phyloP scores from a whole-genome alignment of 2,329 filamentous ascomycete genomes.

The Mycocentrospora acerina region DNA sequence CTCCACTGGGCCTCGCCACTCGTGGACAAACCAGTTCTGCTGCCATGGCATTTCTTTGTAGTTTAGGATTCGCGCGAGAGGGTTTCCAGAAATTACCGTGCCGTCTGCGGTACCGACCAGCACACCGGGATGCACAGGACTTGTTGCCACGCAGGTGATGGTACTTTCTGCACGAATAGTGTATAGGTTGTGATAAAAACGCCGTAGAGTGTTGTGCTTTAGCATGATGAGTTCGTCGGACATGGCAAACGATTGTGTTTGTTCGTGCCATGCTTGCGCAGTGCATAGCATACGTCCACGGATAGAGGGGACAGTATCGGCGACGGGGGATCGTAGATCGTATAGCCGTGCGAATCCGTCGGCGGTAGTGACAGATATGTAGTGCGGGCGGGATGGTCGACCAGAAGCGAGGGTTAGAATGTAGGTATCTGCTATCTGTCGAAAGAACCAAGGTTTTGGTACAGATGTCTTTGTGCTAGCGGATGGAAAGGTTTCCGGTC shows the following conservation, averaged over 20 bases:
- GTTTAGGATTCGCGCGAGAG: conserved; percentile 53
- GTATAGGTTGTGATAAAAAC: conserved; percentile 52
- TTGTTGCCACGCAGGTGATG: conserved; percentile 49
- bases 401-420: conserved; percentile 51
- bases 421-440: conserved; percentile 49
- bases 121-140: conserved; percentile 57
- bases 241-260: conserved; percentile 55
- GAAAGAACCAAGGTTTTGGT: conserved; percentile 47
- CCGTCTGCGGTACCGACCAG: conserved; percentile 57
- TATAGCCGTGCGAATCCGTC: conserved; percentile 58
- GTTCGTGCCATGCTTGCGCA: conserved; percentile 57
- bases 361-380: conserved; percentile 55
- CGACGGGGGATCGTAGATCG: conserved; percentile 52
- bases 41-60: conserved; percentile 54
- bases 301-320: conserved; percentile 48
- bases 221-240: conserved; percentile 58
- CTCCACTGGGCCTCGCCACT: conserved; percentile 49
- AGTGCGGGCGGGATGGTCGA: conserved; percentile 56
- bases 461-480: not conserved
- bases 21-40: conserved; percentile 60
- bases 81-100: conserved; percentile 54
- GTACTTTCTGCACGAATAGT: conserved; percentile 40
- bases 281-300: conserved; percentile 54
- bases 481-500: conserved; percentile 32
- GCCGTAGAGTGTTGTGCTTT: conserved; percentile 52